Conservation (phyloP, 495 filamentous ascomycete species). For the Annulohypoxylon bovei region DNA sequence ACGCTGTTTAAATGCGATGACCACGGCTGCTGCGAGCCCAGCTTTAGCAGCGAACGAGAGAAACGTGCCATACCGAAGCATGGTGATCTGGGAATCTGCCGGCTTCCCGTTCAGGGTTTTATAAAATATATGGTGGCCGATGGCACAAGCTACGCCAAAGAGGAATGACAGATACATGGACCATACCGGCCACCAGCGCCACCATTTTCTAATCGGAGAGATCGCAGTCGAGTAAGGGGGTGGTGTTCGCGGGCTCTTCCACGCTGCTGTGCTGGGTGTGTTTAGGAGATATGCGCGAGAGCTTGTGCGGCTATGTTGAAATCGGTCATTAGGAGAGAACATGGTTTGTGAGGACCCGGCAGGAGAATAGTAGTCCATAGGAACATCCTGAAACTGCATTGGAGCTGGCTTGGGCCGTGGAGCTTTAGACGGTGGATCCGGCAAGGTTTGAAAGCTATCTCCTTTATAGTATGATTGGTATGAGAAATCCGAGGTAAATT, state of each 20-base stretch:
- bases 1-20: constrained; percentile 47
- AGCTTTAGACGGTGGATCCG: neutral
- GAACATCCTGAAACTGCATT: constrained; percentile 17
- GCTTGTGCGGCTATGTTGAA: constrained; percentile 20
- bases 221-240: constrained; percentile 22
- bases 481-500: neutral
- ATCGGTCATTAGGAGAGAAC: constrained; percentile 8
- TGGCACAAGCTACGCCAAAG: constrained; percentile 48
- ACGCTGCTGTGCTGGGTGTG: constrained; percentile 22
- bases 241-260: constrained; percentile 31
- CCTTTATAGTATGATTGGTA: neutral
- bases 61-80: constrained; percentile 53
- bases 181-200: constrained; percentile 42
- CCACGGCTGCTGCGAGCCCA: constrained; percentile 47
- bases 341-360: constrained; percentile 8
- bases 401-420: constrained; percentile 14
- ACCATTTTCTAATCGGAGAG: constrained; percentile 8
- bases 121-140: constrained; percentile 51
- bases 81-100: constrained; percentile 46
- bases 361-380: constrained; percentile 14
- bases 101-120: constrained; percentile 42
- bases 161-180: constrained; percentile 49
- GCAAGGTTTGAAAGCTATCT: neutral
- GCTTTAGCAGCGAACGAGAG: constrained; percentile 51
- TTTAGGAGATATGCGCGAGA: constrained; percentile 21